These are phyloP conservation scores for Knufia petricola DNA, from an alignment of 2,329 filamentous ascomycete species.

Conservation along the genomic window DNA sequence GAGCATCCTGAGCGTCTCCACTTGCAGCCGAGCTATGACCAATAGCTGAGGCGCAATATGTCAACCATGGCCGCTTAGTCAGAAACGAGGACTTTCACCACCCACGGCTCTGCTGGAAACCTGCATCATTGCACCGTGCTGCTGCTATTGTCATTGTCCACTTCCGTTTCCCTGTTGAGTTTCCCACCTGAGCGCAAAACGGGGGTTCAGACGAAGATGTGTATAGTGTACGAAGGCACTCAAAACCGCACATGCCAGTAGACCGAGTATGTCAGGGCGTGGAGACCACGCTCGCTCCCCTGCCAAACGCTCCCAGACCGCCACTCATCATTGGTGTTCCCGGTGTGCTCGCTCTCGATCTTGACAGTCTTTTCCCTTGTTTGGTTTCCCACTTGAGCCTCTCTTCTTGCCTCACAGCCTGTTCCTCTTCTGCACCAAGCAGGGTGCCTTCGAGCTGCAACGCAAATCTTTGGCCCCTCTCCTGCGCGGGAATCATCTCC, in stretches of 20 bases:
- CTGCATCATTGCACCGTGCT: no score
- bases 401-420: conserved; percentile 47
- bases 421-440: conserved; percentile 59
- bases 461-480: conserved; percentile 63
- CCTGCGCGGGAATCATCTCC: conserved; percentile 59
- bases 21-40: neutral
- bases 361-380: conserved; percentile 26
- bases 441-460: conserved; percentile 84
- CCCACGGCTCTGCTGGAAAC: no score
- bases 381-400: conserved; percentile 29
- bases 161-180: no score
- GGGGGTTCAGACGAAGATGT: no score
- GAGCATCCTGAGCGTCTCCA: neutral
- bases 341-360: conserved; percentile 8
- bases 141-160: no score
- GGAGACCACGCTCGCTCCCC: neutral
- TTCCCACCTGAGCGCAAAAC: no score
- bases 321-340: conserved; percentile 17
- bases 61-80: neutral
- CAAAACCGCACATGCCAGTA: no score
- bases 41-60: neutral
- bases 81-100: no score
- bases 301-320: conserved; percentile 1
- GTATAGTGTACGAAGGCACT: no score
- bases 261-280: no score